These are phyloP conservation scores for Sphaerostilbella broomeana DNA, from an alignment of 2,329 filamentous ascomycete species.

Conservation along the genomic window DNA sequence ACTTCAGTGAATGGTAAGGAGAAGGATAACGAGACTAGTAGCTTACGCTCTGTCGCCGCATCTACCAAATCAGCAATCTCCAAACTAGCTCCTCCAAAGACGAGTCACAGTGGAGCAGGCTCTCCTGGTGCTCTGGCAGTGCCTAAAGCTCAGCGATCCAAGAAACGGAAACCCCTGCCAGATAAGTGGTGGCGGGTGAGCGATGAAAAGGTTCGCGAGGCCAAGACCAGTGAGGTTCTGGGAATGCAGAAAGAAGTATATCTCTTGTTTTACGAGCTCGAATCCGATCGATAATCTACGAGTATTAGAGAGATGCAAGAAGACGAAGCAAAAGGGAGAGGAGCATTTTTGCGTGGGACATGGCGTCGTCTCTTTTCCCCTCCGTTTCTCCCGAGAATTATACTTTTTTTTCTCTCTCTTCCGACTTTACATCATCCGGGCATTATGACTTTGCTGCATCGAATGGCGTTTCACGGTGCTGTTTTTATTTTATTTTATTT, in stretches of 20 bases:
- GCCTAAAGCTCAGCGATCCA: slow-evolving; percentile 32
- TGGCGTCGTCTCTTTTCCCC: too few relatives aligned
- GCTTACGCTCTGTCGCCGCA: slow-evolving; percentile 49
- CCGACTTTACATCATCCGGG: neutral
- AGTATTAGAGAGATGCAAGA: too few relatives aligned
- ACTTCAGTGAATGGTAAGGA: slow-evolving; percentile 24
- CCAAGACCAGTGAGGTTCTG: slow-evolving; percentile 84
- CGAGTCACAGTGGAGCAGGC: slow-evolving; percentile 19
- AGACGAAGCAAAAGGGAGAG: too few relatives aligned
- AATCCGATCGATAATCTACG: slow-evolving; percentile 42
- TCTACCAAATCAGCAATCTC: slow-evolving; percentile 50
- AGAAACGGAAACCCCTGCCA: slow-evolving; percentile 49
- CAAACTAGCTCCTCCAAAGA: slow-evolving; percentile 36
- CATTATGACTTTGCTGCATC: neutral
- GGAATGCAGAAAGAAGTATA: slow-evolving; percentile 96
- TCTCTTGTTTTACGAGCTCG: slow-evolving; percentile 89
- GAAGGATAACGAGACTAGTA: slow-evolving; percentile 43
- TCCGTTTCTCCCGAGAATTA: neutral
- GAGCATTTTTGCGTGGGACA: neutral
- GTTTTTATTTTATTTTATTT: too few relatives aligned
- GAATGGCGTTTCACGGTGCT: too few relatives aligned
- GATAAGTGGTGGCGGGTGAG: slow-evolving; percentile 96
- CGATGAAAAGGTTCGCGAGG: slow-evolving; percentile 92
- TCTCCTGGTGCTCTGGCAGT: slow-evolving; percentile 16
- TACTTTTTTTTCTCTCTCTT: neutral